These are phyloP conservation scores for Angomonas desouzai DNA, from an alignment of 208 protist species.

Conservation along the genomic window DNA sequence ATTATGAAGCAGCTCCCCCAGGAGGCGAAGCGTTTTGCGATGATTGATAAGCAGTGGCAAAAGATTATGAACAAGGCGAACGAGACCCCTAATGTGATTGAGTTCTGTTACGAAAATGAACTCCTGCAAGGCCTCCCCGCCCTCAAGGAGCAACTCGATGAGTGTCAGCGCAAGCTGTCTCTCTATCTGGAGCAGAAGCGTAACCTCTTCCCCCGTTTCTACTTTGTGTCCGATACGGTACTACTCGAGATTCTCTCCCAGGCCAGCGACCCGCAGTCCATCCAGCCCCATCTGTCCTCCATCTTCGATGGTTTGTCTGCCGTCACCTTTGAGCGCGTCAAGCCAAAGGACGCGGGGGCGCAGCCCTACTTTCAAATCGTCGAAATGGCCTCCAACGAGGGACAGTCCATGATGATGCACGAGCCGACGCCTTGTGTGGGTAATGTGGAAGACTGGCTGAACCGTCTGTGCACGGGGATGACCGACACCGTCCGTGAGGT, in stretches of 20 bases:
- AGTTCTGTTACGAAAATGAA: conserved; percentile 96
- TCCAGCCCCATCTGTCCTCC: conserved; percentile 92
- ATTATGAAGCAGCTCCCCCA: conserved; percentile 97
- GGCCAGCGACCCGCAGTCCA: conserved; percentile 91
- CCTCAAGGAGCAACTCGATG: conserved; percentile 95
- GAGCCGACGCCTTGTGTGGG: conserved; percentile 88
- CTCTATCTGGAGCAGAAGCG: conserved; percentile 98
- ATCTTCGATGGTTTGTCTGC: conserved; percentile 93
- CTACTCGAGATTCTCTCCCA: conserved; percentile 97
- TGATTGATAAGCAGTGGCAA: conserved; percentile 96
- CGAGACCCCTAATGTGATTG: conserved; percentile 93
- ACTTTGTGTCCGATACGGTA: conserved; percentile 98
- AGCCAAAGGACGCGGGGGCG: conserved; percentile 86
- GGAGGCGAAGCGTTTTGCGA: conserved; percentile 95
- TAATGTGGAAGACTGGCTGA: conserved; percentile 95
- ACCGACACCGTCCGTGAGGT: conserved; percentile 87
- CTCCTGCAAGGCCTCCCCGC: conserved; percentile 92
- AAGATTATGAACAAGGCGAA: conserved; percentile 97
- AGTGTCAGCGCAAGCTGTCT: conserved; percentile 97
- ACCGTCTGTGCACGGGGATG: conserved; percentile 89
- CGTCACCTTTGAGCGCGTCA: conserved; percentile 89
- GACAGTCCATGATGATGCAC: conserved; percentile 85
- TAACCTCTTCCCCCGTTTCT: conserved; percentile 97
- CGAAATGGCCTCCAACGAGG: conserved; percentile 88
- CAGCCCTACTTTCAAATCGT: conserved; percentile 91